A percentile compares a stretch with the other conserved stretches of the same genome.
These are phyloP conservation scores for Phytophthora pisi DNA, from an alignment of 352 stramenopile genomes.

Conservation along the genomic window DNA sequence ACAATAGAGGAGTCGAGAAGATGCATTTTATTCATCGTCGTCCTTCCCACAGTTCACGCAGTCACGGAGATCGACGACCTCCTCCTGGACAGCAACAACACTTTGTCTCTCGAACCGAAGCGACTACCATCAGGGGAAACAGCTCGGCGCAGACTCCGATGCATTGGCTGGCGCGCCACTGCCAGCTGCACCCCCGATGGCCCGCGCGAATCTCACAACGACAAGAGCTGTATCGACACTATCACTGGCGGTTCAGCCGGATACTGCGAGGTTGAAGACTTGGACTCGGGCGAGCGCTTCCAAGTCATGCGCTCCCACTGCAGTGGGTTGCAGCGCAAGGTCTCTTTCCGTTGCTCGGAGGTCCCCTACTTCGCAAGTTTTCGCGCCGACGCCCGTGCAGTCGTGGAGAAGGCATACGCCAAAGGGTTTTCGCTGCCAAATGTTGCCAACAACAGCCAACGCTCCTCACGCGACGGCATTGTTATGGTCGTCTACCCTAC, in stretches of 20 bases:
- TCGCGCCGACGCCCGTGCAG: neutral
- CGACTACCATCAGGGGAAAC: neutral
- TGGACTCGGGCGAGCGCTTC: too few species aligned
- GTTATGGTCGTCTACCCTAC: slow-evolving; percentile 51
- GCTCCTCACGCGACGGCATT: slow-evolving; percentile 30
- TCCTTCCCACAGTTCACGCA: neutral
- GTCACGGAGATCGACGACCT: slow-evolving; percentile 12
- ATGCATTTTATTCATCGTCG: neutral
- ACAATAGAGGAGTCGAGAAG: neutral
- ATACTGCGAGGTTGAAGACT: too few species aligned
- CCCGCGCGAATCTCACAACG: neutral
- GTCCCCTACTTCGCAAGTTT: too few species aligned
- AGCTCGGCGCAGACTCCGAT: neutral
- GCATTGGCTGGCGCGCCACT: slow-evolving; percentile 28
- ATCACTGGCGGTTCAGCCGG: too few species aligned
- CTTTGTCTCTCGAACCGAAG: neutral
- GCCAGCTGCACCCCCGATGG: slow-evolving; percentile 15
- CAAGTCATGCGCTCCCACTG: too few species aligned
- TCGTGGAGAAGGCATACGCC: neutral
- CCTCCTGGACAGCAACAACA: slow-evolving; percentile 5
- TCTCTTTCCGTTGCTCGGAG: too few species aligned
- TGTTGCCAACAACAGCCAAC: neutral
- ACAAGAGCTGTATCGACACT: too few species aligned
- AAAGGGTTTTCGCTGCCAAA: slow-evolving; percentile 14
- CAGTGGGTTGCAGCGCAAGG: too few species aligned